Percentiles rank a stretch among this genome's conserved stretches.
phyloP scores from a whole-genome alignment of 768 basidiomycete species.

The Saitozyma sp. region DNA sequence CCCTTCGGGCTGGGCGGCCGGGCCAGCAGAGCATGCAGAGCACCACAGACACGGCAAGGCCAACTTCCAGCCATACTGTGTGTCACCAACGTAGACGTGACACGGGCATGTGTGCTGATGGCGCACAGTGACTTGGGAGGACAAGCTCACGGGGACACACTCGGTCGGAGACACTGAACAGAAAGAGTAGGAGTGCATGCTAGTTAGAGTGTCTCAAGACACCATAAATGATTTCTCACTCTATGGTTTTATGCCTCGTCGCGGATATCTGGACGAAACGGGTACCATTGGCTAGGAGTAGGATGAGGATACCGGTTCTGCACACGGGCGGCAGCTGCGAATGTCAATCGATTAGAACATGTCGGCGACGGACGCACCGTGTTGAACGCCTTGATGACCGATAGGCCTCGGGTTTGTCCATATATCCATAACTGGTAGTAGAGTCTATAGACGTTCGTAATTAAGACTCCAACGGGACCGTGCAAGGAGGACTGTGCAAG shows the following conservation, averaged over 20 bases:
- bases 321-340: conserved; percentile 3
- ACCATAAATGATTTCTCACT: background rate
- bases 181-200: too few species aligned
- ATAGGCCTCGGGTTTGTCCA: background rate
- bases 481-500: background rate
- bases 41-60: conserved; percentile 8
- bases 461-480: too few species aligned
- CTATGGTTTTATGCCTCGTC: background rate
- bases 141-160: conserved; percentile 3
- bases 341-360: too few species aligned
- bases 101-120: too few species aligned
- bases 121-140: conserved; percentile 10
- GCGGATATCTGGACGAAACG: conserved; percentile 5
- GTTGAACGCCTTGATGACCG: conserved; percentile 5
- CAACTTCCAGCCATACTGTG: conserved; percentile 13
- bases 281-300: background rate
- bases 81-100: background rate
- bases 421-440: conserved; percentile 11
- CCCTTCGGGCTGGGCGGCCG: conserved; percentile 8
- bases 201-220: too few species aligned
- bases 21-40: conserved; percentile 12
- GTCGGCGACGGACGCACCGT: background rate
- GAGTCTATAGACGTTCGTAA: background rate
- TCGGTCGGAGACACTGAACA: too few species aligned
- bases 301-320: background rate